Evolutionary conservation across 1,139 yeast genomes (phyloP), one percentile per base, ranked within the genome.

Genomic region (Saccharomyces hybrid): DNA sequence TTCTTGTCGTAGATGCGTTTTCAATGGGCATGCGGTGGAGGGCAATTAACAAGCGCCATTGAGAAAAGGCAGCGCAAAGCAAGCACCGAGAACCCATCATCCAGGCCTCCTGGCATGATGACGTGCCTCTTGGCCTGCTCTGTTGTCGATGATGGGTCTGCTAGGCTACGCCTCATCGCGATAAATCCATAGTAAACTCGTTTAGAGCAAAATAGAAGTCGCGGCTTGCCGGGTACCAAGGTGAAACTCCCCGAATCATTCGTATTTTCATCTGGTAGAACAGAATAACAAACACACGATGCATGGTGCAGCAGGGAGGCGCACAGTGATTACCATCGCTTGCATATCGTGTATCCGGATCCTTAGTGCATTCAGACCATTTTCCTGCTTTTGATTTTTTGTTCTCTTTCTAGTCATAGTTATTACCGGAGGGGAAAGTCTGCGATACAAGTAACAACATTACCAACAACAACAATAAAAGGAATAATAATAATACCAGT

Each of bases 141-240:
- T 19, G n/a, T 12, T 12, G 24, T 38, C n/a, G 21, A 6, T 38
- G 4, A 5, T 7, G 21, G 5, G 44, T n/a, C 19, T 38, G 26
- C 5, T 7, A 9, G 12, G 12, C 26, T 38, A 38, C 12, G 44
- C n/a, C n/a, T 19, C 26, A 16, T 38, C 21, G 24, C 44, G 44
- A 38, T 38, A 38, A 38, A 19, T 38, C 44, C 44, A 16, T 19
- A 11, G 19, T 38, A 24, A 11, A 16, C 44, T 38, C 44, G 44
- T 38, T 38, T 38, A 38, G 16, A 19, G 26, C 26, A 19, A 38
- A 38, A 38, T 19, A 38, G 21, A 38, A 19, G 24, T 38, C 26
- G 44, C 26, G 44, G 44, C 26, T 38, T 38, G 44, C 44, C 44
- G 44, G 44, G 44, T 38, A 38, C 44, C 44, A 38, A 38, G 26